Evolutionary conservation across 164 flowering plant genomes (phyloP).

Genomic region (Santalum album): DNA sequence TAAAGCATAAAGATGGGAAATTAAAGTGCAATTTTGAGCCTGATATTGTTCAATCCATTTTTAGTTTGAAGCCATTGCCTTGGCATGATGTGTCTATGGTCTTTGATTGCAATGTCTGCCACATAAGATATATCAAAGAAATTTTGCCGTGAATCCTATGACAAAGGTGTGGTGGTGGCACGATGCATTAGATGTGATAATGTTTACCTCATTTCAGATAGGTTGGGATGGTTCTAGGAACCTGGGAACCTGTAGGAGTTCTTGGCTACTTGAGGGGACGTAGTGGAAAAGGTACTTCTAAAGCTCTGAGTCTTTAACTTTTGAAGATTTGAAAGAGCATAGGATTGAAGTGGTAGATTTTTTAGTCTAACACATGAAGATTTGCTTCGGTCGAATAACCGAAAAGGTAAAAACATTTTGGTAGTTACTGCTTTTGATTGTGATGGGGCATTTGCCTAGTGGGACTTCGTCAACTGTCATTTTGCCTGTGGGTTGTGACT

Average conservation of each 20-base stretch:
- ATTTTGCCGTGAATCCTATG: conserved; percentile 72
- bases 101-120: conserved; percentile 89
- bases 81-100: conserved; percentile 78
- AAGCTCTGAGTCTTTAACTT: conserved; percentile 60
- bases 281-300: conserved; percentile 66
- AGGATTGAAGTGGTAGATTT: too few relatives aligned
- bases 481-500: too few relatives aligned
- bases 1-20: conserved; percentile 9
- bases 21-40: conserved; percentile 7
- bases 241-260: conserved; percentile 80
- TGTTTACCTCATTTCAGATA: conserved; percentile 80
- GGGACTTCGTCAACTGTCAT: too few relatives aligned
- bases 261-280: conserved; percentile 85
- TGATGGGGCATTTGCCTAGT: too few relatives aligned
- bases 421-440: too few relatives aligned
- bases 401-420: too few relatives aligned
- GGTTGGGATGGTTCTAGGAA: conserved; percentile 84
- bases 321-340: conserved; percentile 74
- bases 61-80: conserved; percentile 46
- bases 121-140: conserved; percentile 78
- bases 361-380: too few relatives aligned
- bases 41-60: conserved; percentile 13
- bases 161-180: conserved; percentile 86
- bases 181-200: conserved; percentile 78
- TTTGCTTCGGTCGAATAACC: too few relatives aligned